These are phyloP conservation scores for Trichoderma endophyticum DNA, from an alignment of 2,329 filamentous ascomycete genomes.

Conservation along the genomic window DNA sequence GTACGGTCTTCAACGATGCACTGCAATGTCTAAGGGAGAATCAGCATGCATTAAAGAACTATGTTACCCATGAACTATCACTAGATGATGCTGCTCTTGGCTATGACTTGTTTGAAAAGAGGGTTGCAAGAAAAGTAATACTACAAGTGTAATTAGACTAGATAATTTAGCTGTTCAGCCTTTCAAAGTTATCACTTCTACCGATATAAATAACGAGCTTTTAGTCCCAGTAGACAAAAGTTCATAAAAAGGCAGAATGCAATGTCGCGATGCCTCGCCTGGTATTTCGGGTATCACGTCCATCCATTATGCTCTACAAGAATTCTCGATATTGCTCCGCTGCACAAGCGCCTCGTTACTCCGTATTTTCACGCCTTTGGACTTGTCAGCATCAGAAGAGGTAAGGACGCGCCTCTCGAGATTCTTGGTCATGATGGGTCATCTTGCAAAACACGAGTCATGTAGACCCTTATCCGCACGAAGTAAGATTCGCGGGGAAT, in stretches of 20 bases:
- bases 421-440: background rate
- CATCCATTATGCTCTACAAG: background rate
- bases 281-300: background rate
- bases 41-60: background rate
- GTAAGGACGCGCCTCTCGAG: background rate
- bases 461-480: background rate
- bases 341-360: background rate
- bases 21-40: background rate
- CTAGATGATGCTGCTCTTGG: background rate
- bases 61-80: background rate
- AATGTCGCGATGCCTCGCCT: background rate
- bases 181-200: background rate
- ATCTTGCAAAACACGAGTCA: background rate
- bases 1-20: background rate
- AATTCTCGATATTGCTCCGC: background rate
- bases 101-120: background rate
- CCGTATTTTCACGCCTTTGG: background rate
- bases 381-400: background rate
- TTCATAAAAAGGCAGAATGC: background rate
- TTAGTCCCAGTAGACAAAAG: background rate
- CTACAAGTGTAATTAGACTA: background rate
- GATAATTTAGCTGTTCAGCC: background rate
- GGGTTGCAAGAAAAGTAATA: background rate
- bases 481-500: background rate
- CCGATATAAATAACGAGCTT: background rate